A percentile compares a stretch with the other conserved stretches of the same genome.
phyloP scores from a whole-genome alignment of 2,329 filamentous ascomycete genomes.

The Exophiala lecanii-corni region DNA sequence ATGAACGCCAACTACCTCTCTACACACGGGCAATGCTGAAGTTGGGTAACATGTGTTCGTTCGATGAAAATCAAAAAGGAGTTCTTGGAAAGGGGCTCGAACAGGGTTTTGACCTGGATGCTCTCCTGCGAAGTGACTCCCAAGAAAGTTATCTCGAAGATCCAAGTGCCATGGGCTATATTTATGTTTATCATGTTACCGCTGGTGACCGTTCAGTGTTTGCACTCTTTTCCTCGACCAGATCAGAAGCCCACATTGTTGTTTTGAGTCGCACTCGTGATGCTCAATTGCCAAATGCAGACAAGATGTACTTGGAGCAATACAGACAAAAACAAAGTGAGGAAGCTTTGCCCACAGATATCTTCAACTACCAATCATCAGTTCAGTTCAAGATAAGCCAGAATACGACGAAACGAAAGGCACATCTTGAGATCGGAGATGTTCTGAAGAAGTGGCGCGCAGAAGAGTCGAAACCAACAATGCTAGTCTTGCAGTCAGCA shows the following conservation, averaged over 20 bases:
- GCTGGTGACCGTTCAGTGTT: conserved; percentile 91
- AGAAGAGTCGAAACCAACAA: conserved; percentile 72
- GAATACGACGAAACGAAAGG: conserved; percentile 84
- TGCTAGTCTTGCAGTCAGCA: conserved; percentile 87
- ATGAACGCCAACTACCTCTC: conserved; percentile 87
- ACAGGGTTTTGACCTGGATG: conserved; percentile 81
- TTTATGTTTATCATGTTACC: conserved; percentile 89
- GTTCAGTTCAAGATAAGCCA: conserved; percentile 81
- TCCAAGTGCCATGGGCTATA: conserved; percentile 67
- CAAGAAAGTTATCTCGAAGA: conserved; percentile 73
- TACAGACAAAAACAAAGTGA: conserved; percentile 61
- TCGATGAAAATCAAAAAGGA: conserved; percentile 84
- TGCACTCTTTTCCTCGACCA: conserved; percentile 81
- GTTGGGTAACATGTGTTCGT: conserved; percentile 85
- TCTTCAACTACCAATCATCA: conserved; percentile 81
- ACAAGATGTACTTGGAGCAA: conserved; percentile 79
- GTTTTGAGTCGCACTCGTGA: conserved; percentile 82
- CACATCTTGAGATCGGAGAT: conserved; percentile 81
- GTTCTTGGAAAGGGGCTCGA: conserved; percentile 90
- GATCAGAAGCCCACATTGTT: conserved; percentile 75
- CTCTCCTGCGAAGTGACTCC: conserved; percentile 62
- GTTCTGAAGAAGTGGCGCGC: conserved; percentile 84
- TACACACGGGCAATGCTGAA: conserved; percentile 82
- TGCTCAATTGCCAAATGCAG: conserved; percentile 80
- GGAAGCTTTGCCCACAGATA: conserved; percentile 68